These are phyloP conservation scores for Circinella umbellata DNA, from an alignment of 371 early-diverging fungal species.

Conservation along the genomic window DNA sequence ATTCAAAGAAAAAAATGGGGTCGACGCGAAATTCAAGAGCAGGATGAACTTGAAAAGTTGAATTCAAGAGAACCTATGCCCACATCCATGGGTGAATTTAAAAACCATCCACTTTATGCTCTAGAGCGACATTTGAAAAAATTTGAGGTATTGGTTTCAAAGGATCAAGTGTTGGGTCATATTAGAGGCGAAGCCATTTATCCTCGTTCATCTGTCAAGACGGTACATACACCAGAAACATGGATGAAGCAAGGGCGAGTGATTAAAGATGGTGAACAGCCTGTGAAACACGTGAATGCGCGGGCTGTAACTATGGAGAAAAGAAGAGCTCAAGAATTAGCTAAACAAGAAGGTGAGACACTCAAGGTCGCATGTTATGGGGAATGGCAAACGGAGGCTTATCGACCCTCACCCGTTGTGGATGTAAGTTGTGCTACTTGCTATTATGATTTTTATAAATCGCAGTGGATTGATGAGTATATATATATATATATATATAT, in stretches of 20 bases:
- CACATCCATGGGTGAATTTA: slow-evolving; percentile 74
- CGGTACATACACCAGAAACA: slow-evolving; percentile 62
- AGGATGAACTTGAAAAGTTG: slow-evolving; percentile 47
- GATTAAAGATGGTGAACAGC: slow-evolving; percentile 55
- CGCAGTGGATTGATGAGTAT: neutral
- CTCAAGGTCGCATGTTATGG: slow-evolving; percentile 67
- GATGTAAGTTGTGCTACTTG: slow-evolving; percentile 48
- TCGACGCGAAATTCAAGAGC: slow-evolving; percentile 53
- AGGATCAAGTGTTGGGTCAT: slow-evolving; percentile 69
- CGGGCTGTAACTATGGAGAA: slow-evolving; percentile 66
- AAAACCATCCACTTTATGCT: slow-evolving; percentile 83
- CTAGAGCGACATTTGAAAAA: slow-evolving; percentile 85
- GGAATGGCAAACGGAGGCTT: slow-evolving; percentile 86
- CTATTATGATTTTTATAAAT: neutral
- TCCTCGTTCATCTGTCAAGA: slow-evolving; percentile 72
- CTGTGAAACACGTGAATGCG: slow-evolving; percentile 71
- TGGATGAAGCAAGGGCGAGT: slow-evolving; percentile 74
- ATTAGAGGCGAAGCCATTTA: slow-evolving; percentile 81
- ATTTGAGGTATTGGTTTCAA: slow-evolving; percentile 67
- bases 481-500: neutral
- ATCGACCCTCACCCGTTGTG: slow-evolving; percentile 65
- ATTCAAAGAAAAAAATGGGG: slow-evolving; percentile 36
- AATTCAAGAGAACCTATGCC: slow-evolving; percentile 78
- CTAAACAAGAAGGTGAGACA: slow-evolving; percentile 43
- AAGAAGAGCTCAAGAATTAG: slow-evolving; percentile 54